Conservation (phyloP, 192 early-diverging fungal genomes). For the Dimargaris verticillata region DNA sequence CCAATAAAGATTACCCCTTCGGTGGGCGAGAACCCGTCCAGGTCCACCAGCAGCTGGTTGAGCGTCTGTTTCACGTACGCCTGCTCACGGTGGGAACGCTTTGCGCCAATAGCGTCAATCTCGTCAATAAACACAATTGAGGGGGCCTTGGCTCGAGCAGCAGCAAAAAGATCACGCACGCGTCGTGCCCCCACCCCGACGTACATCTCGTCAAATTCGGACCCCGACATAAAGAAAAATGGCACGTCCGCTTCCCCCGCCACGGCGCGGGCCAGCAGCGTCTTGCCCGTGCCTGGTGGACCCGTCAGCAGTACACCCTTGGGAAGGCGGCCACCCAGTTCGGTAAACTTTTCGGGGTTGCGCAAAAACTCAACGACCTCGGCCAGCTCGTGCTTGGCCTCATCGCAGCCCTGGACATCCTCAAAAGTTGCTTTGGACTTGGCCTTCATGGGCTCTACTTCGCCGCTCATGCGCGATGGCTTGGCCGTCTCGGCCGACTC, state of each 20-base stretch:
- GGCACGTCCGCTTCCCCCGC: slow-evolving; percentile 96
- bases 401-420: slow-evolving; percentile 94
- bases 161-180: slow-evolving; percentile 37
- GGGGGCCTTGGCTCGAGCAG: slow-evolving; percentile 58
- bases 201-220: slow-evolving; percentile 98
- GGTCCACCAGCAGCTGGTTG: slow-evolving; percentile 95
- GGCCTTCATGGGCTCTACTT: slow-evolving; percentile 20
- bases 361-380: slow-evolving; percentile 93
- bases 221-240: slow-evolving; percentile 97
- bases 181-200: slow-evolving; percentile 84
- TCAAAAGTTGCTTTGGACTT: slow-evolving; percentile 53
- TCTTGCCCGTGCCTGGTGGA: slow-evolving; percentile 95
- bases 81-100: slow-evolving; percentile 84
- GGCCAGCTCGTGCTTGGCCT: slow-evolving; percentile 92
- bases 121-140: slow-evolving; percentile 98
- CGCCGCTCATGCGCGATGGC: slow-evolving; percentile 19
- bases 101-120: slow-evolving; percentile 92
- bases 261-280: slow-evolving; percentile 86
- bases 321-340: slow-evolving; percentile 86
- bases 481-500: slow-evolving; percentile 57
- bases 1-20: slow-evolving; percentile 98
- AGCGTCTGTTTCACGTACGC: slow-evolving; percentile 96
- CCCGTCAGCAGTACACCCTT: slow-evolving; percentile 82
- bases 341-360: slow-evolving; percentile 78
- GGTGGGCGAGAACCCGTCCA: slow-evolving; percentile 93